phyloP scores from a whole-genome alignment of 2,329 filamentous ascomycete genomes.

The Sporothrix globosa region DNA sequence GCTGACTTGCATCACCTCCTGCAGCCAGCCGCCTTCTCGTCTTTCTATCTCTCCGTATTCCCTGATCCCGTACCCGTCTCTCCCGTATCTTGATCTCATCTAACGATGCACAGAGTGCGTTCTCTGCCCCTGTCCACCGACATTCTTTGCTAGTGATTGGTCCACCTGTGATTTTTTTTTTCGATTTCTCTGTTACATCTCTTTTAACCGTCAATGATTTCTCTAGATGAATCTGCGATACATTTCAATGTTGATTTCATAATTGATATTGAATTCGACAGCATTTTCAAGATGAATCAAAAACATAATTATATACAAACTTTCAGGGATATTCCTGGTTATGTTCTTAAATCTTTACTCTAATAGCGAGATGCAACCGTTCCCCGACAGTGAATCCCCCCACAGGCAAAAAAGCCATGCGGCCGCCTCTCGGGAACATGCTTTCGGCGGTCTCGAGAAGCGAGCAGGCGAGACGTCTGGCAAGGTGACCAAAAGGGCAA shows the following conservation, averaged over 20 bases:
- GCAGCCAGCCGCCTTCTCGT: conserved; percentile 7
- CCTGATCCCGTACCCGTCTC: background rate
- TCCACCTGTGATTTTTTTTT: background rate
- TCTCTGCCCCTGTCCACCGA: too few species aligned
- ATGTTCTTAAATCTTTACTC: background rate
- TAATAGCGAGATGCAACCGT: conserved; percentile 3
- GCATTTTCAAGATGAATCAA: background rate
- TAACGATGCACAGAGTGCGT: background rate
- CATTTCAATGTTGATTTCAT: too few species aligned
- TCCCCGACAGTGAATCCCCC: conserved; percentile 6
- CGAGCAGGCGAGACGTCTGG: conserved; percentile 34
- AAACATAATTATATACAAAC: background rate
- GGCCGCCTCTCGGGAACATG: conserved; percentile 23
- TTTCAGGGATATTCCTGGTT: background rate
- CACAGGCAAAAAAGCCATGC: conserved; percentile 14
- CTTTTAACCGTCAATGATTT: background rate
- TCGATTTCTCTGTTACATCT: background rate
- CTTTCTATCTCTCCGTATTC: background rate
- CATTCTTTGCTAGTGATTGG: background rate
- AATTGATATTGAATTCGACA: background rate
- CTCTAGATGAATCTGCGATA: too few species aligned
- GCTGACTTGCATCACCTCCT: conserved; percentile 6
- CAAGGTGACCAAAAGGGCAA: background rate
- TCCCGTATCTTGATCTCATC: conserved; percentile 8
- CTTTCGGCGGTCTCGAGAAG: conserved; percentile 34